Evolutionary conservation across 345 rosid genomes (phyloP).

Genomic region (Streptanthus diversifolius): DNA sequence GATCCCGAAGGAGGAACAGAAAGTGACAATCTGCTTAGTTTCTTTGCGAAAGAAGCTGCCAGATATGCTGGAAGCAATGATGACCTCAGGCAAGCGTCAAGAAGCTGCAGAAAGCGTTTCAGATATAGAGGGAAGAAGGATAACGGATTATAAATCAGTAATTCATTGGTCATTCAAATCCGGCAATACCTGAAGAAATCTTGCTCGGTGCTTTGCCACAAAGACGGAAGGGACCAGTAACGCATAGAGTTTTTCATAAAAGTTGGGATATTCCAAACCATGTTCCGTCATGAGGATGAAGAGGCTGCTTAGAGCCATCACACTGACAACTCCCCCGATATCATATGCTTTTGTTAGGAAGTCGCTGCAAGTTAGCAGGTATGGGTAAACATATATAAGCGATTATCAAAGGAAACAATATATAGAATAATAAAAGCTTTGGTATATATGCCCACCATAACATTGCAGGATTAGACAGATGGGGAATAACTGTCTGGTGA

Average conservation of each 20-base stretch:
- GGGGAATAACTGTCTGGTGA: constrained; percentile 74
- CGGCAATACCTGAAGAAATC: constrained; percentile 68
- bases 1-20: constrained; percentile 82
- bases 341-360: constrained; percentile 88
- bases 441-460: constrained; percentile 49
- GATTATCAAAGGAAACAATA: background rate
- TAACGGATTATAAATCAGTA: background rate
- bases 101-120: constrained; percentile 59
- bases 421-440: background rate
- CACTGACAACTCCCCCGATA: constrained; percentile 93
- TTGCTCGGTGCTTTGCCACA: constrained; percentile 86
- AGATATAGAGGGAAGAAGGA: background rate
- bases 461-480: constrained; percentile 69
- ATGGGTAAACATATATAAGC: constrained; percentile 2
- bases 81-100: constrained; percentile 88
- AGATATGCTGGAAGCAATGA: constrained; percentile 96
- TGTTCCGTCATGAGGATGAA: constrained; percentile 88
- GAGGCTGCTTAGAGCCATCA: constrained; percentile 93
- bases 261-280: constrained; percentile 86
- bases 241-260: constrained; percentile 77
- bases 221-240: constrained; percentile 79
- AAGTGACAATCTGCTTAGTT: constrained; percentile 75
- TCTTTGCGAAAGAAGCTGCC: constrained; percentile 93
- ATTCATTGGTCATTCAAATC: background rate
- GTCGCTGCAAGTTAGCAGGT: constrained; percentile 55